A percentile compares a stretch with the other conserved stretches of the same genome.
These are phyloP conservation scores for Casuarina cunninghamiana DNA, from an alignment of 306 rosid species.

Conservation along the genomic window DNA sequence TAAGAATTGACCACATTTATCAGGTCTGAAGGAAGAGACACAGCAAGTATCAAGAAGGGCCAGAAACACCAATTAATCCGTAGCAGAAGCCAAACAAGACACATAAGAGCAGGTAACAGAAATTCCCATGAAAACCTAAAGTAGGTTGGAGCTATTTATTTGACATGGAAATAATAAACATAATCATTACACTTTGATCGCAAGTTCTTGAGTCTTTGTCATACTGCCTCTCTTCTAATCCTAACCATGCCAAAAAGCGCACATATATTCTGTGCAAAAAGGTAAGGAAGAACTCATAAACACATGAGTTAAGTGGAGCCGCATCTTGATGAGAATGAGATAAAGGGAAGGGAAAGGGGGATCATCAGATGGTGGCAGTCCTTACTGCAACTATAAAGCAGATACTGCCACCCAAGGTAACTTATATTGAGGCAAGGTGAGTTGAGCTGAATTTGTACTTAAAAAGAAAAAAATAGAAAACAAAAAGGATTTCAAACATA, in stretches of 20 bases:
- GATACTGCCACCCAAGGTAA: background rate
- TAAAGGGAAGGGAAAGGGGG: background rate
- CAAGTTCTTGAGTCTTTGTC: background rate
- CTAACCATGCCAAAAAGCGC: background rate
- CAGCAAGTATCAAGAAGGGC: background rate
- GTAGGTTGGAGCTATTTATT: background rate
- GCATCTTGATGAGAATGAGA: background rate
- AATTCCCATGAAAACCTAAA: background rate
- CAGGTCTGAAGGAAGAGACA: background rate
- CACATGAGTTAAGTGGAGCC: background rate
- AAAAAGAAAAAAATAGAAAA: background rate
- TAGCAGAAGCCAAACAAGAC: background rate
- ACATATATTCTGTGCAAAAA: slow-evolving; percentile 1
- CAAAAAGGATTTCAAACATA: background rate
- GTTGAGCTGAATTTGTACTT: background rate
- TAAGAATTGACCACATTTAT: background rate
- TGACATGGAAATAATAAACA: background rate
- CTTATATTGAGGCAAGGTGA: background rate
- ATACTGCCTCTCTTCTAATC: background rate
- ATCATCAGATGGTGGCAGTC: background rate
- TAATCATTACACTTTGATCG: background rate
- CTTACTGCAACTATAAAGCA: background rate
- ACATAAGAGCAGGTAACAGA: background rate
- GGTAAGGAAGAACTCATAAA: background rate
- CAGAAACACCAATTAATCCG: background rate